These are phyloP conservation scores for Tuber calosporum DNA, from an alignment of 495 filamentous ascomycete species.

Conservation along the genomic window DNA sequence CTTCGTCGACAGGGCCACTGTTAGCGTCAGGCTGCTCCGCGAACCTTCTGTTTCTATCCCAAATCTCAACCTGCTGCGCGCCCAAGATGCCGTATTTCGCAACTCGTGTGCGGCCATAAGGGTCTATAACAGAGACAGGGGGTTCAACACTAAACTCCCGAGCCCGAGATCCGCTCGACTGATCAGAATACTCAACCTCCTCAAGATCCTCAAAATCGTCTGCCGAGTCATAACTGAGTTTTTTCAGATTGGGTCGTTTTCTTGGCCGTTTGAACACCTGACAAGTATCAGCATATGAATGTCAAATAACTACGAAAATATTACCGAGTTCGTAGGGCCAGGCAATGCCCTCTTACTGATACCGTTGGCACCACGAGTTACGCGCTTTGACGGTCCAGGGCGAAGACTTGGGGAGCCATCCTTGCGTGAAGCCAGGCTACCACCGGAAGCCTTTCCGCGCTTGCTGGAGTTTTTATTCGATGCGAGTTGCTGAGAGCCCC, in stretches of 20 bases:
- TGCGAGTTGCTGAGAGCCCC: background rate
- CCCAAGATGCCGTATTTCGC: slow-evolving; percentile 35
- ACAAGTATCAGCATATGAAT: background rate
- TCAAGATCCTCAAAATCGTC: background rate
- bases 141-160: slow-evolving; percentile 30
- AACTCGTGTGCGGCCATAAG: slow-evolving; percentile 29
- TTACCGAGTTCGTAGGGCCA: slow-evolving; percentile 28
- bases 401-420: background rate
- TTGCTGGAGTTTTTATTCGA: background rate
- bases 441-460: background rate
- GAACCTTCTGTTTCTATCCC: slow-evolving; percentile 19
- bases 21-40: slow-evolving; percentile 1
- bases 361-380: slow-evolving; percentile 32
- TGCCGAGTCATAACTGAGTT: background rate
- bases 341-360: slow-evolving; percentile 25
- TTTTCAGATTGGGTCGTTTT: background rate
- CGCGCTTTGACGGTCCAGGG: slow-evolving; percentile 12
- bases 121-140: slow-evolving; percentile 22
- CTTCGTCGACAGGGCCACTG: background rate
- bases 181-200: background rate
- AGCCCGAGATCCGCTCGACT: slow-evolving; percentile 9
- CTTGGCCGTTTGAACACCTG: background rate
- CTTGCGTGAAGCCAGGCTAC: background rate
- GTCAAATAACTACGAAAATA: background rate
- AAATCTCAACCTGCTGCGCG: slow-evolving; percentile 29